These are phyloP conservation scores for Metschnikowia henanensis DNA, from an alignment of 805 yeast species.

Conservation along the genomic window DNA sequence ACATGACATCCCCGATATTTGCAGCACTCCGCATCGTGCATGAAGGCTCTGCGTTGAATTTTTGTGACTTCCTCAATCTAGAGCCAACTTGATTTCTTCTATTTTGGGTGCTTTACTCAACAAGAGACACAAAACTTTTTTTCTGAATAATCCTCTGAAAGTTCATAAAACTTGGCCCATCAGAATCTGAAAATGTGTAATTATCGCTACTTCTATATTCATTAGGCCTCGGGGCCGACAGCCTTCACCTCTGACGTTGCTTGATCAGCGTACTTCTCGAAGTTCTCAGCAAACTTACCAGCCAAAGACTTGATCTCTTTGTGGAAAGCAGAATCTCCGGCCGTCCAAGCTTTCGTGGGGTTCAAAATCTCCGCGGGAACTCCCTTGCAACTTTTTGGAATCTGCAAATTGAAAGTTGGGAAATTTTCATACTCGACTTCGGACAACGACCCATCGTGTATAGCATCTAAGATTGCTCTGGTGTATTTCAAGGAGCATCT, in stretches of 20 bases:
- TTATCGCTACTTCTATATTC: no score
- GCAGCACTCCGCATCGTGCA: not conserved
- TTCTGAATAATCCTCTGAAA: no score
- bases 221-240: slow-evolving; percentile 75
- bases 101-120: no score
- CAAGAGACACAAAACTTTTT: no score
- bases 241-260: slow-evolving; percentile 86
- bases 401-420: slow-evolving; percentile 82
- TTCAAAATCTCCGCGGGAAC: slow-evolving; percentile 86
- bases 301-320: slow-evolving; percentile 61
- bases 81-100: no score
- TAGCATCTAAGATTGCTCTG: slow-evolving; percentile 92
- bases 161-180: no score
- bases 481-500: slow-evolving; percentile 98
- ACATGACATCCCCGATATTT: not conserved
- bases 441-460: slow-evolving; percentile 86
- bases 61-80: no score
- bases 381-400: slow-evolving; percentile 78
- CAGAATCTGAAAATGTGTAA: no score
- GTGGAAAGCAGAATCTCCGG: slow-evolving; percentile 39
- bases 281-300: slow-evolving; percentile 78
- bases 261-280: slow-evolving; percentile 76
- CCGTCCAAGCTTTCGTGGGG: slow-evolving; percentile 81
- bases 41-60: no score
- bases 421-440: slow-evolving; percentile 79